These are phyloP conservation scores for Melampsora larici-populina DNA, from an alignment of 1,284 basidiomycete species.

Conservation along the genomic window DNA sequence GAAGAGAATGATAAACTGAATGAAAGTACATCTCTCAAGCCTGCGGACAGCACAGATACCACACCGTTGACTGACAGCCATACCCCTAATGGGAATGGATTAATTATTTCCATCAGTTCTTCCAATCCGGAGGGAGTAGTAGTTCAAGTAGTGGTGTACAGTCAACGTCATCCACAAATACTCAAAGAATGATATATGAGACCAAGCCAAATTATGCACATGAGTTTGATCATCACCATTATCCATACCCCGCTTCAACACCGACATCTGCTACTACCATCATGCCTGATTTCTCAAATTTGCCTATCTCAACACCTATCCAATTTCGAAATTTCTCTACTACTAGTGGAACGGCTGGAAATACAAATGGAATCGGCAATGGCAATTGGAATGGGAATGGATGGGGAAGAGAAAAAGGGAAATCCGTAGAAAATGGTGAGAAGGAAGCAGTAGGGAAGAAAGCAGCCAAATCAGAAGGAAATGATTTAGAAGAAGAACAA, in stretches of 20 bases:
- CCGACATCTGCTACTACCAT: not conserved
- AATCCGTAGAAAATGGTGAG: not conserved
- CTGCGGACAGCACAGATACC: conserved; percentile 11
- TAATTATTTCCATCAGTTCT: conserved; percentile 40
- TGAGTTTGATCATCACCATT: not conserved
- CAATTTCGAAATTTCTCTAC: conserved; percentile 39
- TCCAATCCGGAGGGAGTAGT: conserved; percentile 29
- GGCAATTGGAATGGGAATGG: not conserved
- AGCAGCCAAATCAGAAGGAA: too few relatives aligned
- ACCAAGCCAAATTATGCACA: too few relatives aligned
- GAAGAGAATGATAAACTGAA: not conserved
- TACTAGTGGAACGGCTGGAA: too few relatives aligned
- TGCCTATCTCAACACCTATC: conserved; percentile 36
- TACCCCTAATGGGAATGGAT: not conserved
- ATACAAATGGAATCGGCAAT: not conserved
- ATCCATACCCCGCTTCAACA: not conserved
- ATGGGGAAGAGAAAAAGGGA: too few relatives aligned
- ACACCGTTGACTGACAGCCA: not conserved
- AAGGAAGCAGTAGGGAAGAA: too few relatives aligned
- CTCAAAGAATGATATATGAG: not conserved
- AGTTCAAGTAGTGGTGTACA: not conserved
- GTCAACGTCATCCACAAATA: not conserved
- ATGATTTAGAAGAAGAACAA: too few relatives aligned
- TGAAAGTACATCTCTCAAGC: conserved; percentile 13
- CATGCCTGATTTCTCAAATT: conserved; percentile 39